Evolutionary conservation across 2,329 filamentous ascomycete genomes (phyloP).

Genomic region (Beauveria sp.): DNA sequence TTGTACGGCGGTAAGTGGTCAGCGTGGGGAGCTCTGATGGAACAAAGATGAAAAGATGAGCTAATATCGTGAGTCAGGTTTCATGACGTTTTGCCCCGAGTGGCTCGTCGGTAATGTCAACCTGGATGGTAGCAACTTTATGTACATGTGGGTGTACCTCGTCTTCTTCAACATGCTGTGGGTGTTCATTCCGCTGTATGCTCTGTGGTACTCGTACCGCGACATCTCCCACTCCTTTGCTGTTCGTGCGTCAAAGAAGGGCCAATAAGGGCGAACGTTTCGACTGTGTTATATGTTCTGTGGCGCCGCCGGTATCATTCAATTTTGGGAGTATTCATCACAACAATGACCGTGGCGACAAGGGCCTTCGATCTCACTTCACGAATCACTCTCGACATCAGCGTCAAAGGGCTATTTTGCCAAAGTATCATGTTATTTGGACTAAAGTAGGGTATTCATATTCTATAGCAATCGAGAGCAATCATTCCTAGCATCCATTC

Average conservation of each 20-base stretch:
- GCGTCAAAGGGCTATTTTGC: not conserved
- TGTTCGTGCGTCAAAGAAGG: constrained; percentile 24
- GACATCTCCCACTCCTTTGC: constrained; percentile 50
- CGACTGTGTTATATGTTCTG: not conserved
- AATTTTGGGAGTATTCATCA: too few species aligned
- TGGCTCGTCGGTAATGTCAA: constrained; percentile 57
- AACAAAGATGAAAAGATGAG: not conserved
- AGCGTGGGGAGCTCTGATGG: not conserved
- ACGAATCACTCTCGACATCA: too few species aligned
- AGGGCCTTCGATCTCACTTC: too few species aligned
- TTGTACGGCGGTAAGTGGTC: constrained; percentile 49
- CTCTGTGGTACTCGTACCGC: constrained; percentile 44
- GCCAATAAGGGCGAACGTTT: constrained; percentile 14
- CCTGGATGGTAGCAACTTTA: constrained; percentile 58
- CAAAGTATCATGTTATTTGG: not conserved
- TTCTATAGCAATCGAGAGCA: not conserved
- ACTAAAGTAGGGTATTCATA: constrained; percentile 9
- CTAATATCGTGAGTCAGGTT: constrained; percentile 34
- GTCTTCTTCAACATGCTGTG: constrained; percentile 63
- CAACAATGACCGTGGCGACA: too few species aligned
- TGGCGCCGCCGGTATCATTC: too few species aligned
- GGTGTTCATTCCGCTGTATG: constrained; percentile 56
- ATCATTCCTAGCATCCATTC: not conserved
- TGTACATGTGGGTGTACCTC: constrained; percentile 61
- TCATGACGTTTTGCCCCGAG: constrained; percentile 65